Base-by-base conservation (phyloP, 129 eudicot genomes). In the Saussurea involucrata region DNA sequence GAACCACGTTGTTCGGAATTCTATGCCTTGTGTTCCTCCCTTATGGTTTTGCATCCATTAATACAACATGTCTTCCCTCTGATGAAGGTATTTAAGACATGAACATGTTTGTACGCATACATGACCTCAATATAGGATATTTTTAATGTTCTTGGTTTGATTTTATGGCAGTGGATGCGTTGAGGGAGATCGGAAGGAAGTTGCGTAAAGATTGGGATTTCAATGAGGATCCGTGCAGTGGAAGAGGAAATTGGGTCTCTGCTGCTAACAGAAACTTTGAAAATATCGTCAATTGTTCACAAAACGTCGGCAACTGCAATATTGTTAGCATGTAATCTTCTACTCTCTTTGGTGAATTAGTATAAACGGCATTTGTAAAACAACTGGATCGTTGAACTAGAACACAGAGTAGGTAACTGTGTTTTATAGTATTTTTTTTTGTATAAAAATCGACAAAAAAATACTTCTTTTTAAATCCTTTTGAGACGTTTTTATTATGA, bases 191-290 rank as follows among this genome's bases (percentile, higher is more conserved):
- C 17, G 90, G 79, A 10, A 74, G 57, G 68, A 78, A 80, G 11
- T 65, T 88, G 79, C 76, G 88, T 36, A 89, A 81, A 61, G 81
- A 81, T 24, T 89, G 93, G 90, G 71, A 89, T 61, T 84, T 89
- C 53, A 80, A 77, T 29, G 85, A 70, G 66, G 88, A 84, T 73
- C 88, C 94, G 6, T 89, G 94, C 73, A 64, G 82, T 32, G 87
- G 86, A 65, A 8, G 13, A 10, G 20, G 10, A 68, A 78, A 78
- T 5, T 87, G 92, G 92, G 32, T 0, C 2, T 72, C 77, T 40
- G 49, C 10, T 40, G 0, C 0, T 40, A 40, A 40, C 17, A 31
- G 9, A 2, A 10, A 15, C 15, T 40, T 9, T 33, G 72, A 4
- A 18, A 71, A 58, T n/a, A 57, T 76, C 3, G 28, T 21, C 1